phyloP scores from a whole-genome alignment of 2,329 filamentous ascomycete genomes.

The Talaromyces sp. region DNA sequence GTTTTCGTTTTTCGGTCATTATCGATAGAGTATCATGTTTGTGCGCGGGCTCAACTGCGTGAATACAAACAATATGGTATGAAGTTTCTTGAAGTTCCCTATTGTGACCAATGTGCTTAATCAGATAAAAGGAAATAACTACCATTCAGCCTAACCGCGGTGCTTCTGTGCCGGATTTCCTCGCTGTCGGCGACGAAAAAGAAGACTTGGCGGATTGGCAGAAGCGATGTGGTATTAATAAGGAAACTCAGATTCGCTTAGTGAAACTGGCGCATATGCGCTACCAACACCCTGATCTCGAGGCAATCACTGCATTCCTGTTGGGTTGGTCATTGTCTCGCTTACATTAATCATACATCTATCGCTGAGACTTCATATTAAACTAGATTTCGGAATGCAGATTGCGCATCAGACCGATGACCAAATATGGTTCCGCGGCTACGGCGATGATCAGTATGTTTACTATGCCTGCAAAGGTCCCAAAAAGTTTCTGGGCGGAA shows the following conservation, averaged over 20 bases:
- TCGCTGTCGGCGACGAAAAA: conserved; percentile 13
- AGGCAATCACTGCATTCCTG: conserved; percentile 33
- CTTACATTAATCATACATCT: not conserved
- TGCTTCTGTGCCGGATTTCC: conserved; percentile 8
- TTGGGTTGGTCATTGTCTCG: not conserved
- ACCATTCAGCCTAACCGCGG: not conserved
- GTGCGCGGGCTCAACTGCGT: not conserved
- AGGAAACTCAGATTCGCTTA: conserved; percentile 41
- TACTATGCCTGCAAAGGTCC: conserved; percentile 27
- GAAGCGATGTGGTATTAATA: conserved; percentile 31
- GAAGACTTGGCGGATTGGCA: conserved; percentile 15
- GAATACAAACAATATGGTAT: not conserved
- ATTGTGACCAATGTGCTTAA: not conserved
- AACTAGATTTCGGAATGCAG: conserved; percentile 22
- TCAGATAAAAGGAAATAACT: not conserved
- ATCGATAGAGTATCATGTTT: not conserved
- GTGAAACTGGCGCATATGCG: conserved; percentile 48
- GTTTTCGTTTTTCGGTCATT: not conserved
- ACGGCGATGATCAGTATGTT: conserved; percentile 16
- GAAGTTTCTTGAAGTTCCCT: not conserved
- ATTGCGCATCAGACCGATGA: conserved; percentile 31
- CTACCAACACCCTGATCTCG: conserved; percentile 49
- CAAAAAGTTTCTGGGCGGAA: conserved; percentile 38
- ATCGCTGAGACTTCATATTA: not conserved
- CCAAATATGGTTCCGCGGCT: conserved; percentile 17